Conservation (phyloP, 2,329 filamentous ascomycete species). For the Furcasterigmium furcatum region DNA sequence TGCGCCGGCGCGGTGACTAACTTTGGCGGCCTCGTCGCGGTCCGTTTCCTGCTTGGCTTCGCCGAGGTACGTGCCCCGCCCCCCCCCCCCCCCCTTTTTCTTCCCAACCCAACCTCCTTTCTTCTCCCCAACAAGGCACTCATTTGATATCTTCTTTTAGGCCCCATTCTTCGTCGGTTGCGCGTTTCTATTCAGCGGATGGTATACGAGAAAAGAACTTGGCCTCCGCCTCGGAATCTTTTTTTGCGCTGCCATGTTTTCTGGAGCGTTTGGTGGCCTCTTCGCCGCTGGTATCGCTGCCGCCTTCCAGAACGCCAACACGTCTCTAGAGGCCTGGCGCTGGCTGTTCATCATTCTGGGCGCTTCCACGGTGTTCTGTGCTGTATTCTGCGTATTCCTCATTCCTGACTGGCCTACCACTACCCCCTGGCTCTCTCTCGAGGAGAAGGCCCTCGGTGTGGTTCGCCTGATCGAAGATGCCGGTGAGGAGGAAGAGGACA, state of each 20-base stretch:
- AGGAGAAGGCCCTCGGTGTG: conserved; percentile 12
- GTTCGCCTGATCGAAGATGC: conserved; percentile 13
- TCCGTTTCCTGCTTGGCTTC: conserved; percentile 16
- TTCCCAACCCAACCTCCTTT: too few relatives aligned
- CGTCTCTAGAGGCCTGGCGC: conserved; percentile 43
- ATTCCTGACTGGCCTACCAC: conserved; percentile 14
- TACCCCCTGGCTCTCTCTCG: conserved; percentile 12
- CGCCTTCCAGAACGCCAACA: conserved; percentile 2
- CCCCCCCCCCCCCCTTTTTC: neutral
- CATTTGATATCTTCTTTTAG: too few relatives aligned
- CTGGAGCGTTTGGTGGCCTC: conserved; percentile 24
- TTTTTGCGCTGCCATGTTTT: conserved; percentile 26
- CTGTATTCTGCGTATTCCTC: conserved; percentile 4
- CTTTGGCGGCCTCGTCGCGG: conserved; percentile 13
- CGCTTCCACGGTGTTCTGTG: conserved; percentile 23
- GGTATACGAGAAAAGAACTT: conserved; percentile 14
- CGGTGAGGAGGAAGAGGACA: conserved; percentile 15
- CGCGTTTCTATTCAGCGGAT: conserved; percentile 13
- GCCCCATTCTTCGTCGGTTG: conserved; percentile 13
- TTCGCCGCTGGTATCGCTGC: conserved; percentile 20
- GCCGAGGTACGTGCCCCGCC: conserved; percentile 10
- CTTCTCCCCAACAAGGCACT: too few relatives aligned
- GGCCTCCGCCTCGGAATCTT: conserved; percentile 13
- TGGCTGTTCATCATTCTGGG: conserved; percentile 49
- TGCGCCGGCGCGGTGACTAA: conserved; percentile 14